These are phyloP conservation scores for Cronartium quercuum DNA, from an alignment of 1,284 basidiomycete genomes.

Conservation along the genomic window DNA sequence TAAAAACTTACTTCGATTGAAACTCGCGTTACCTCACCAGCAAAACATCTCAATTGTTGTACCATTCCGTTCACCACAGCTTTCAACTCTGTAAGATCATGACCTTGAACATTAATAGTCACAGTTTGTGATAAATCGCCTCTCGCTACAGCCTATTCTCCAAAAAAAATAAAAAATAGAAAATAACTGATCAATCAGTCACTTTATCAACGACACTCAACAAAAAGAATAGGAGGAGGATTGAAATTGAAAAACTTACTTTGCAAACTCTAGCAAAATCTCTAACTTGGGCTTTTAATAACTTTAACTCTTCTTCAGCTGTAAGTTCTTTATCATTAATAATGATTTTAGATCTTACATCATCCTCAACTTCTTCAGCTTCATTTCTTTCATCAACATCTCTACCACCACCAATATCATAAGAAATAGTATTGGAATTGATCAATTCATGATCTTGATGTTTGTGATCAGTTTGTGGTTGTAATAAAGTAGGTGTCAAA, in stretches of 20 bases:
- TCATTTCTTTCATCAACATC: neutral
- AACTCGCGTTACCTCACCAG: slow-evolving; percentile 88
- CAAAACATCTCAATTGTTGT: slow-evolving; percentile 59
- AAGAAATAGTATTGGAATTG: neutral
- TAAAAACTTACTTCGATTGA: slow-evolving; percentile 63
- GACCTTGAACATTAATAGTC: slow-evolving; percentile 88
- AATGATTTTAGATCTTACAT: neutral
- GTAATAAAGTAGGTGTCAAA: neutral
- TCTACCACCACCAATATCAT: neutral
- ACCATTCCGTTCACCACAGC: slow-evolving; percentile 94
- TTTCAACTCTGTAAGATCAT: slow-evolving; percentile 95
- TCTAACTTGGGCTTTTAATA: slow-evolving; percentile 81
- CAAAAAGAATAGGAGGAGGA: neutral
- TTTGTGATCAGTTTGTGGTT: neutral
- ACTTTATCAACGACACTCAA: neutral
- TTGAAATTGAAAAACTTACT: slow-evolving; percentile 43
- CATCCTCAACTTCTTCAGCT: neutral
- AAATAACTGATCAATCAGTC: neutral
- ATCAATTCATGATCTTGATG: neutral
- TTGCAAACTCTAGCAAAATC: slow-evolving; percentile 89
- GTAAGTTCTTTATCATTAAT: slow-evolving; percentile 49
- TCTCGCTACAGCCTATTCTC: slow-evolving; percentile 69
- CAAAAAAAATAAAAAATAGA: neutral
- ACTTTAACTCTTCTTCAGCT: slow-evolving; percentile 68
- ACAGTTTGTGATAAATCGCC: slow-evolving; percentile 95